Evolutionary conservation across 2,329 filamentous ascomycete species (phyloP), one percentile per base, ranked within the genome.

Genomic region (Hypoxylon sp.): DNA sequence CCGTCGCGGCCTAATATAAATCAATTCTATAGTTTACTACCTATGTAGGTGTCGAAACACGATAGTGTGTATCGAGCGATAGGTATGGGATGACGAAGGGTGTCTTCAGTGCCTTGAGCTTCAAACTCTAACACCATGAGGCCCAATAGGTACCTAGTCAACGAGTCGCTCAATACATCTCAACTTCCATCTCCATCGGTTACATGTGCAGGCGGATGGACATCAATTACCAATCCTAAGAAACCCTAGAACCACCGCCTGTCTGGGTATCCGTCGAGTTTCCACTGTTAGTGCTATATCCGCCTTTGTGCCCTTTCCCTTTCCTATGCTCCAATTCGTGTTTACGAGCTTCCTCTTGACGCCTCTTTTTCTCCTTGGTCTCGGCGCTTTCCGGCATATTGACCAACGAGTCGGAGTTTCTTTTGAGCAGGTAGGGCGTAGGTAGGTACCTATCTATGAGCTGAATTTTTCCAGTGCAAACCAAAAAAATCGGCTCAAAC

Each of bases 171-270:
- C 35, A 13, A 37, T n/a, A 8, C 14, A n/a, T 13, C 1, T 19
- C 33, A n/a, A 13, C n/a, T 29, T 29, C n/a, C 17, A 11, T 53
- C 24, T 11, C 9, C 17, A 14, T 53, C 17, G 3, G 11, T 13
- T 17, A 22, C 19, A n/a, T 19, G n/a, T 37, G 17, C 39, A 6
- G 13, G n/a, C 11, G 14, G 37, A 39, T 17, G 37, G 4, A 5
- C 9, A 44, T 17, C 14, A 10, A 31, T 58, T 24, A 66, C 13
- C 57, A 53, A 2, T 56, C 63, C 64, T 58, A 67, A 22, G 58
- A 47, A 13, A 53, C 39, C n/a, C 54, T 63, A 3, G 39, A 48
- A 3, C 48, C 33, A 10, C 58, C 42, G 19, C 57, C 31, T 1
- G 57, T 62, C 11, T 19, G 52, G 14, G 62, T 47, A 17, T 67